Evolutionary conservation across 2,329 filamentous ascomycete genomes (phyloP).

Genomic region (Bipolaris victoriae): DNA sequence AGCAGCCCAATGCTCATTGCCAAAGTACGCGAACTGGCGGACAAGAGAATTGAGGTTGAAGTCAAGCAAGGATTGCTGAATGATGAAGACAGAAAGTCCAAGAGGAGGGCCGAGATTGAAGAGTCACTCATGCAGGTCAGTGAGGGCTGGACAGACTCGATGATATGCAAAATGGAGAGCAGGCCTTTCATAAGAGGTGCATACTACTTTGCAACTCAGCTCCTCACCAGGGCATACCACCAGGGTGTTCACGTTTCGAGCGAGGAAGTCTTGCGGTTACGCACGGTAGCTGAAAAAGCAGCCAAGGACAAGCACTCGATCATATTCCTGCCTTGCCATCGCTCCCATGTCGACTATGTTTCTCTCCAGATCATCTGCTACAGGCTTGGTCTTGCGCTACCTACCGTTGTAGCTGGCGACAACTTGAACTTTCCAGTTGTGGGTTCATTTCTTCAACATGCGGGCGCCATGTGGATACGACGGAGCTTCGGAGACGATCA

Average conservation of each 20-base stretch:
- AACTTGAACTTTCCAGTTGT: constrained; percentile 95
- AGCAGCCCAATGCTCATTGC: constrained; percentile 74
- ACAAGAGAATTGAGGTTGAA: constrained; percentile 75
- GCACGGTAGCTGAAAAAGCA: constrained; percentile 81
- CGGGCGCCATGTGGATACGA: constrained; percentile 95
- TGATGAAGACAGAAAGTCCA: constrained; percentile 64
- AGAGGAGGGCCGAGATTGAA: constrained; percentile 73
- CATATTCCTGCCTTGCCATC: constrained; percentile 92
- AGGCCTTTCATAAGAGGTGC: constrained; percentile 89
- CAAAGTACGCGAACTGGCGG: constrained; percentile 78
- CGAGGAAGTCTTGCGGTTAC: constrained; percentile 84
- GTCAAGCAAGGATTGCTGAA: constrained; percentile 70
- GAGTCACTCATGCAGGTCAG: constrained; percentile 78
- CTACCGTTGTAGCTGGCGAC: constrained; percentile 91
- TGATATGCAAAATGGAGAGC: constrained; percentile 99
- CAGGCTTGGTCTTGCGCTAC: constrained; percentile 83
- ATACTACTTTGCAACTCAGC: constrained; percentile 86
- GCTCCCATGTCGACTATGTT: constrained; percentile 96
- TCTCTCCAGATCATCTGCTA: constrained; percentile 96
- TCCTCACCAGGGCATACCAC: constrained; percentile 91
- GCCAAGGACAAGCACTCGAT: constrained; percentile 90
- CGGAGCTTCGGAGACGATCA: constrained; percentile 90
- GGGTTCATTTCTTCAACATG: constrained; percentile 88
- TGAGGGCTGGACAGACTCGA: constrained; percentile 85
- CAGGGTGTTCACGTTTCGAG: constrained; percentile 97